Base-by-base conservation (phyloP, 768 basidiomycete species). In the Gautieria morchelliformis region DNA sequence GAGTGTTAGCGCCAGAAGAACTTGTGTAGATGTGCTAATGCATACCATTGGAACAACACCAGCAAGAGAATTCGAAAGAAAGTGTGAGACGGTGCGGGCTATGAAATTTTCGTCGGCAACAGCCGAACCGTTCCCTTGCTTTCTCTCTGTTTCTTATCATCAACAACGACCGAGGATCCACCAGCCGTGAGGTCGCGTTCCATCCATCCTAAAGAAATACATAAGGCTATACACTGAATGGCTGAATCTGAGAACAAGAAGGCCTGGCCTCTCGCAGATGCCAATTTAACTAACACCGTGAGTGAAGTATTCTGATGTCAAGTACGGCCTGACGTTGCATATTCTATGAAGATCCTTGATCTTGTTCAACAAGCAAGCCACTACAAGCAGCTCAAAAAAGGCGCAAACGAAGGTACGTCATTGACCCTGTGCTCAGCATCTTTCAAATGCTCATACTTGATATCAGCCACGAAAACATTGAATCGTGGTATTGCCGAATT, bases 401-500 rank as follows among this genome's bases (percentile, higher is more conserved):
- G 96, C 60, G 96, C 96, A 44, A 99, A 99, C 72, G 96, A 99
- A 82, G 89, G 91, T 89, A 50, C 37, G 77, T 66, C 15, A 17
- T 52, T 33, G 27, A 5, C 27, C 27, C 27, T 27, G 27, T 27
- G 27, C 27, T 27, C 27, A 27, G n/a, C n/a, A 2, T 15, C 27
- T 27, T 12, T 53, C 22, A 14, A 37, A 56, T 54, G 12, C 57
- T 46, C 17, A 41, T 37, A 3, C 59, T 58, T n/a, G 57, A 10
- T 47, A 30, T 14, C 65, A 93, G 93, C 94, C 46, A 99, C 96
- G 63, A 99, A 99, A 77, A 96, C 93, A 19, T 81, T 97, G 61
- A 97, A 97, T 71, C 90, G 95, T 66, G 95, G 95, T 76, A 90
- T 95, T 63, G 88, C 94, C 59, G 96, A 99, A 74, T 90, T 99